Evolutionary conservation across 352 stramenopile species (phyloP), one percentile per base, ranked within the genome.

Genomic region (Plasmopara halstedii): DNA sequence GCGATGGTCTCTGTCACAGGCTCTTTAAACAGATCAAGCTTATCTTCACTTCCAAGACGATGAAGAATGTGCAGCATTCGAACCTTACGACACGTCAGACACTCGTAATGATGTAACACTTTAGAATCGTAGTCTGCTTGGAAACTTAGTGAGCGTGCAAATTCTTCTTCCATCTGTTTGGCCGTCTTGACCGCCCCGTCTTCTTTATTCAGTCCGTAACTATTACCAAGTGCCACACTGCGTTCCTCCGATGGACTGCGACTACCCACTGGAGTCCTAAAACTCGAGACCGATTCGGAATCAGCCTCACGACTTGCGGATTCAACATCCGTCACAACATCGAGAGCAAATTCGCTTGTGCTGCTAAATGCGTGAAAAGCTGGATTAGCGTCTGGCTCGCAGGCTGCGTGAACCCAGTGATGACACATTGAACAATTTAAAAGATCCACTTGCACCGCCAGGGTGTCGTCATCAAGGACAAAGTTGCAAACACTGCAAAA

Each of bases 1-100:
- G 93, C 91, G 39, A 97, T 95, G 1, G 75, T 59, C 40, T 95
- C 86, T 0, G 90, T 97, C 35, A 98, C 95, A 2, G 95, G 92
- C 36, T 95, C 72, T 29, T 91, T 88, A 63, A 98, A 98, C 18
- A 98, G 46, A 41, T 87, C 75, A 8, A 92, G 44, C 43, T 93
- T 93, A 58, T 95, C 83, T 60, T 95, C 81, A 0, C 63, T 29
- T 1, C 62, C 50, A 10, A 94, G 46, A 3, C 70, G 67, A 40
- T 88, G 50, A 0, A 94, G 50, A 41, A 84, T 63, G 23, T 76
- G 70, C 4, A 91, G 66, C 64, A 90, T 81, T 5, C 76, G 72
- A 4, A 84, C 49, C 36, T 89, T 86, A 3, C 83, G 75, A 44
- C 83, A 94, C 1, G 70, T 81, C n/a, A 82, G 42, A 48, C 83